Base-by-base conservation (phyloP, 371 early-diverging fungal genomes). In the Mucor lusitanicus region DNA sequence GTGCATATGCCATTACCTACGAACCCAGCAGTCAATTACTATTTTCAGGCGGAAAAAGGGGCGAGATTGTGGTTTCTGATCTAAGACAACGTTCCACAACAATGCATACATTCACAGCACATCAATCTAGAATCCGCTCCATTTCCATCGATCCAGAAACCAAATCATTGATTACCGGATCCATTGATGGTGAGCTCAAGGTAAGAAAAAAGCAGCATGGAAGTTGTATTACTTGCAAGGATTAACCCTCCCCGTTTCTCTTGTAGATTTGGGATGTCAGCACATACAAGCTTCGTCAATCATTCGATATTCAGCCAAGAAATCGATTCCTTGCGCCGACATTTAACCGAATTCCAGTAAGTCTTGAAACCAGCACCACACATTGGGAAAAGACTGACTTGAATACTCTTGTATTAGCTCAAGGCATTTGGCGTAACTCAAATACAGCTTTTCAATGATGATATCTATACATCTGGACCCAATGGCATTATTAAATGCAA, bases 21-120 rank as follows among this genome's bases (percentile, higher is more conserved):
- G 89, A 88, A 17, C 68, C 85, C 8, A 72, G 85, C 7, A 86
- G 83, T 54, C 82, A 90, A 39, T 71, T 90, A 0, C 64, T 94
- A 27, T 81, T 91, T 32, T 85, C 91, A 4, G 95, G 94, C 5
- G 90, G 92, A 21, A 89, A 90, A 63, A 80, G 84, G 54, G 95
- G 95, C 15, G 91, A 90, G 58, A 90, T 94, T 91, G 94, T 80
- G 48, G 87, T 92, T 13, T 87, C 91, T 59, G 94, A 94, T 72
- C 78, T 91, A 23, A 85, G 92, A n/a, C 90, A 92, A 63, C 84
- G 88, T 21, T 50, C 50, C 50, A 76, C 80, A 19, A 76, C 87
- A 0, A 67, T 91, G 68, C 88, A 89, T 65, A 88, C 88, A n/a
- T 88, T 92, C 63, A 81, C 79, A 6, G 94, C 91, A 5, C 93